Evolutionary conservation across 78 protist species (phyloP), one percentile per base, ranked within the genome.

Genomic region (Chrysochromulina parva): DNA sequence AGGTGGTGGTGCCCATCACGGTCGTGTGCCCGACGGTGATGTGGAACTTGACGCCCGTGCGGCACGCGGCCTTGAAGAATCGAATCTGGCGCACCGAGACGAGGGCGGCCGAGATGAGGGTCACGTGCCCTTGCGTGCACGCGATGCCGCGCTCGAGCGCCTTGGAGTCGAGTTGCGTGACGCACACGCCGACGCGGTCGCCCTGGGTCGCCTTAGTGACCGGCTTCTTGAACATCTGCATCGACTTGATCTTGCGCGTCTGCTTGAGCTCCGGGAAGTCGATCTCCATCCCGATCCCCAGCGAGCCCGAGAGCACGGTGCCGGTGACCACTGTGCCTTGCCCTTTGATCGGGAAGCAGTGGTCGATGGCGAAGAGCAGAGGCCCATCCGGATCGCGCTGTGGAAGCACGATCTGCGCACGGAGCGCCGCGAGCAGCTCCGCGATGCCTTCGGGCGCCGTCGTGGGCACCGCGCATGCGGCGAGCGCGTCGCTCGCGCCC

Each of bases 261-360:
- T 20, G 47, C 84, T 67, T 50, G 58, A 87, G 85, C 62, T 62
- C 53, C 5, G 91, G 85, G 47, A 86, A 26, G 74, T 91, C 93
- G 85, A 88, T 55, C 65, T 17, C 26, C 38, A 88, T 73, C 28
- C 66, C 53, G 62, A 90, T 20, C 11, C 52, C 54, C 5, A 97
- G 81, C 13, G 93, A 38, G 28, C 99, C 99, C 26, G 67, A 19
- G 50, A 97, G 67, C 0, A 97, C 94, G 0, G 99, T 98, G 62
- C 99, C 99, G 0, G 99, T 98, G 92, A 97, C 10, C 19, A 98
- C 96, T 0, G 99, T 96, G 16, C 99, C 99, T 90, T 97, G 95
- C 50, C 99, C 99, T 57, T 97, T 95, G 86, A 98, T 96, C 52
- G 90, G 94, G 88, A 98, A 98, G 95, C 99, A 98, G 90, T 98